Conservation (phyloP, 768 basidiomycete genomes). For the Tricholoma sp. region DNA sequence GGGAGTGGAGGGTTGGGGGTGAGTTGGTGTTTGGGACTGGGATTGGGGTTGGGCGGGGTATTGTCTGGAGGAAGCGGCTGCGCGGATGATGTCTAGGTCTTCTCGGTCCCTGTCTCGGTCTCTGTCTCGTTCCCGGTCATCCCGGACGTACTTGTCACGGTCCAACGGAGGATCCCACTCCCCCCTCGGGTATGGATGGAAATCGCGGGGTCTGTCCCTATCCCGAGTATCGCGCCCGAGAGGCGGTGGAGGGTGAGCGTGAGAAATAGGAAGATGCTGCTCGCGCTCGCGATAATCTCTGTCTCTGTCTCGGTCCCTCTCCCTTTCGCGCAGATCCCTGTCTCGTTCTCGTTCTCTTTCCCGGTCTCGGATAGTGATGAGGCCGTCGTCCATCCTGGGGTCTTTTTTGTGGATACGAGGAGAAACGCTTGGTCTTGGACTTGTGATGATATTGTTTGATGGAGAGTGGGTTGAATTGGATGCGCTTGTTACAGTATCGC, state of each 20-base stretch:
- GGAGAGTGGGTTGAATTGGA: background rate
- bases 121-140: too few species aligned
- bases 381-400: background rate
- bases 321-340: conserved; percentile 11
- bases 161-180: background rate
- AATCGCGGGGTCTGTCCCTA: background rate
- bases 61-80: conserved; percentile 11
- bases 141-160: too few species aligned
- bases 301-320: conserved; percentile 26
- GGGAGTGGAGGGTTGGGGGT: too few species aligned
- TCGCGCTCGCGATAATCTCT: conserved; percentile 21
- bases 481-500: conserved; percentile 3
- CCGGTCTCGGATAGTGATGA: background rate
- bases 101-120: conserved; percentile 8
- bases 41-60: too few species aligned
- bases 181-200: background rate
- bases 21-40: conserved; percentile 2
- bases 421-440: background rate
- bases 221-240: background rate
- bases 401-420: background rate
- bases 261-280: background rate
- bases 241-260: background rate
- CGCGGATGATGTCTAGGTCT: conserved; percentile 18
- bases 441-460: background rate
- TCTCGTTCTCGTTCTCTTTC: conserved; percentile 19